These are phyloP conservation scores for Penicillium sp. DNA, from an alignment of 2,329 filamentous ascomycete genomes.

Conservation along the genomic window DNA sequence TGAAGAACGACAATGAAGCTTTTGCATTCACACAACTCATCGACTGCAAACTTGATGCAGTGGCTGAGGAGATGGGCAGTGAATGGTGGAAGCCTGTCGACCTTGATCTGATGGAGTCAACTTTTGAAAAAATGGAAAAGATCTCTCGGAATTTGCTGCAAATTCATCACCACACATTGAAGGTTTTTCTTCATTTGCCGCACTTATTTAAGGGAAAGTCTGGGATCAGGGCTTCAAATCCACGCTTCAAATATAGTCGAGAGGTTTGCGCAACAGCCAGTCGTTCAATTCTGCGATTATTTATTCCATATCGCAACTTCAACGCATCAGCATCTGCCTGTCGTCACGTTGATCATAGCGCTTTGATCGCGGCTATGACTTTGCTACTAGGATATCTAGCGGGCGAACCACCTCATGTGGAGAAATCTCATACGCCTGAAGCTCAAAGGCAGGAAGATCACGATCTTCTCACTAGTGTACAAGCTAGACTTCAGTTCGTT, in stretches of 20 bases:
- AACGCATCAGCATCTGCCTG: background rate
- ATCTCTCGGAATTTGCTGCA: background rate
- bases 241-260: background rate
- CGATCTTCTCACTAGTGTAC: background rate
- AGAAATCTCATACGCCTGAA: background rate
- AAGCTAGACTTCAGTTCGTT: background rate
- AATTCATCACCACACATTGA: background rate
- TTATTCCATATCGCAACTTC: background rate
- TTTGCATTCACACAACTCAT: background rate
- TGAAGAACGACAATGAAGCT: background rate
- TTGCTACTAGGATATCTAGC: background rate
- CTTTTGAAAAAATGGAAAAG: background rate
- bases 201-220: background rate
- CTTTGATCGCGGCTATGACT: background rate
- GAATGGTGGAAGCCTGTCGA: background rate
- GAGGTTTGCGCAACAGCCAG: background rate
- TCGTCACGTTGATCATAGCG: background rate
- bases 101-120: background rate
- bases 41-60: background rate
- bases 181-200: background rate
- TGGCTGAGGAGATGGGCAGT: background rate
- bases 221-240: background rate
- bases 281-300: background rate
- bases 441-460: background rate
- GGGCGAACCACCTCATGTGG: background rate